phyloP scores from a whole-genome alignment of 345 rosid genomes.

The Excoecaria cochinchinensis region DNA sequence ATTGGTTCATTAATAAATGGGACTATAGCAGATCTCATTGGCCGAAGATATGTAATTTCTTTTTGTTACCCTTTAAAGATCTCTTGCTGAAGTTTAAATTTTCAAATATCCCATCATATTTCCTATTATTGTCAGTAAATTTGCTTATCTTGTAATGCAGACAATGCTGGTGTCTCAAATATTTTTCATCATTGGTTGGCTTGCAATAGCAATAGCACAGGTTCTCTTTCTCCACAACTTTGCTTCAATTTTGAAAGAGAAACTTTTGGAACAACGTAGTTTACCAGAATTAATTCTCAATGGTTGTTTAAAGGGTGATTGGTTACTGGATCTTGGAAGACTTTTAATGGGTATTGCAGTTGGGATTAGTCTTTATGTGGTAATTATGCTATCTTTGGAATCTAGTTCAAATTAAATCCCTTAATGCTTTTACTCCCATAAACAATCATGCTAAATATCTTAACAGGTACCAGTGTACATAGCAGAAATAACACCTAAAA shows the following conservation, averaged over 20 bases:
- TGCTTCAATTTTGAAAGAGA: background rate
- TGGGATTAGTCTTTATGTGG: constrained; percentile 37
- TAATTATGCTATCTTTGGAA: background rate
- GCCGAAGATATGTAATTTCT: constrained; percentile 39
- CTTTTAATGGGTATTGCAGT: constrained; percentile 30
- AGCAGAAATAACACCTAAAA: constrained; percentile 47
- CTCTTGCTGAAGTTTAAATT: background rate
- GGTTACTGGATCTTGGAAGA: constrained; percentile 40
- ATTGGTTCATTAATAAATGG: constrained; percentile 38
- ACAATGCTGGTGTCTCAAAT: constrained; percentile 53
- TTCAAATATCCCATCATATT: background rate
- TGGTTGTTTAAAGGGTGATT: constrained; percentile 27
- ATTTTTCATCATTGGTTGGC: constrained; percentile 55
- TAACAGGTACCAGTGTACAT: constrained; percentile 39
- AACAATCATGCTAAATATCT: background rate
- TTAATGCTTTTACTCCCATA: too few relatives aligned
- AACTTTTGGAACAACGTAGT: background rate
- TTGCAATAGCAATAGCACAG: constrained; percentile 49
- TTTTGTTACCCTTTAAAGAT: background rate
- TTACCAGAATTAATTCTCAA: background rate
- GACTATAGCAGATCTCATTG: constrained; percentile 32
- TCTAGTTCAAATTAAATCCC: too few relatives aligned
- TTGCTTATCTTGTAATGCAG: constrained; percentile 27
- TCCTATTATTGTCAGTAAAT: background rate
- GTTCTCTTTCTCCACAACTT: constrained; percentile 16